These are phyloP conservation scores for Aspergillus sp. DNA, from an alignment of 2,329 filamentous ascomycete species.

Conservation along the genomic window DNA sequence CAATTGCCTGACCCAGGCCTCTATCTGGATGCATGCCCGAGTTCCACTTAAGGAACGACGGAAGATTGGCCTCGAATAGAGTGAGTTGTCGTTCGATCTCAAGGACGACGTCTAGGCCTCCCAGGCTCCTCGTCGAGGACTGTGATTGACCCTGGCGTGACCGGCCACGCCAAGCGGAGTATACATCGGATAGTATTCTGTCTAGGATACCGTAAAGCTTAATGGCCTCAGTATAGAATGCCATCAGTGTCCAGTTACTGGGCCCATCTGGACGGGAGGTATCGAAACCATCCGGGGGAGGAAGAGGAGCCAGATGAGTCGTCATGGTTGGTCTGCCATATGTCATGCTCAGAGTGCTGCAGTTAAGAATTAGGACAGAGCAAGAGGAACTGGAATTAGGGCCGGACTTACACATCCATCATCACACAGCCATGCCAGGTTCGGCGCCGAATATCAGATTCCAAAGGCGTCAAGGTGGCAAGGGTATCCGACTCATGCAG, in stretches of 20 bases:
- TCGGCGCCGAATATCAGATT: conserved; percentile 38
- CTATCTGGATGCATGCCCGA: not conserved
- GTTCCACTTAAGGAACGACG: conserved; percentile 27
- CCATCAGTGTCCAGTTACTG: conserved; percentile 19
- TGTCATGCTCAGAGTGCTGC: conserved; percentile 42
- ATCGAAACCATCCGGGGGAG: conserved; percentile 18
- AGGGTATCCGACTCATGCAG: conserved; percentile 34
- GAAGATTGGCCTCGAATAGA: conserved; percentile 24
- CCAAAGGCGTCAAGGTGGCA: conserved; percentile 25
- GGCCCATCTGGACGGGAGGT: not conserved
- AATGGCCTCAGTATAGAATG: conserved; percentile 28
- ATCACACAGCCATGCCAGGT: conserved; percentile 44
- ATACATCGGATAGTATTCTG: conserved; percentile 35
- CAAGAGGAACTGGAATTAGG: not conserved
- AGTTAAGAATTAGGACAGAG: not conserved
- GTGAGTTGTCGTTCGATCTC: conserved; percentile 28
- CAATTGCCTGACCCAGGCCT: not conserved
- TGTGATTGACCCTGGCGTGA: not conserved
- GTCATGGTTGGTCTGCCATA: conserved; percentile 37
- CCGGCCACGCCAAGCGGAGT: conserved; percentile 29
- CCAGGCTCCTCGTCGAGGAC: not conserved
- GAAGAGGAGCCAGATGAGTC: conserved; percentile 26
- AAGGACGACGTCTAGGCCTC: conserved; percentile 25
- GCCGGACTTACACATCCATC: conserved; percentile 34
- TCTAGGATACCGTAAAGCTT: conserved; percentile 33